Percentiles rank a stretch among this genome's conserved stretches.
Evolutionary conservation across 257 asterid species (phyloP).

Genomic region (Phtheirospermum japonicum): DNA sequence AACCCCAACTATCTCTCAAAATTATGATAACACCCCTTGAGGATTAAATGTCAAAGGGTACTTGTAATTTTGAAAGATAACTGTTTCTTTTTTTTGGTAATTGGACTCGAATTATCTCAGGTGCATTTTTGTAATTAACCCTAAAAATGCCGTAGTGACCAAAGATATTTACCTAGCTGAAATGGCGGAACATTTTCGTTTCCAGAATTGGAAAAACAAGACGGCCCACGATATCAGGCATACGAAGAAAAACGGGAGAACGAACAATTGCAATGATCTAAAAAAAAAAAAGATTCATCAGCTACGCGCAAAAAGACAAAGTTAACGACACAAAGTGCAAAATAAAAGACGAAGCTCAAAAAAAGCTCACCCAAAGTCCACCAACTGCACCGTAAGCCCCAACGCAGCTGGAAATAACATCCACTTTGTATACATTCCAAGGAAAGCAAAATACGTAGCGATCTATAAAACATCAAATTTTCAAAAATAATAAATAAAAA

Average conservation of each 20-base stretch:
- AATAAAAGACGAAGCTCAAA: slow-evolving; percentile 16
- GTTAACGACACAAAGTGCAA: background rate
- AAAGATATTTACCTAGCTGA: slow-evolving; percentile 52
- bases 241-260: slow-evolving; percentile 82
- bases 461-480: slow-evolving; percentile 42
- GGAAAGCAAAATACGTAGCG: slow-evolving; percentile 85
- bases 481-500: too few species aligned
- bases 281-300: background rate
- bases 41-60: background rate
- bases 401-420: slow-evolving; percentile 85
- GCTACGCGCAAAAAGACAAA: slow-evolving; percentile 7
- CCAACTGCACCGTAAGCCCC: slow-evolving; percentile 69
- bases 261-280: slow-evolving; percentile 75
- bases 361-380: slow-evolving; percentile 72
- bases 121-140: background rate
- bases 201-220: slow-evolving; percentile 92
- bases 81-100: background rate
- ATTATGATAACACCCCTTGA: background rate
- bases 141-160: background rate
- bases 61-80: background rate
- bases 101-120: background rate
- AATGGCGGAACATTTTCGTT: slow-evolving; percentile 81
- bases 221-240: slow-evolving; percentile 85
- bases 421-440: slow-evolving; percentile 96
- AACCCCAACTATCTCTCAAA: background rate